Base-by-base conservation (phyloP, 2,329 filamentous ascomycete genomes). In the Fusarium buxicola region DNA sequence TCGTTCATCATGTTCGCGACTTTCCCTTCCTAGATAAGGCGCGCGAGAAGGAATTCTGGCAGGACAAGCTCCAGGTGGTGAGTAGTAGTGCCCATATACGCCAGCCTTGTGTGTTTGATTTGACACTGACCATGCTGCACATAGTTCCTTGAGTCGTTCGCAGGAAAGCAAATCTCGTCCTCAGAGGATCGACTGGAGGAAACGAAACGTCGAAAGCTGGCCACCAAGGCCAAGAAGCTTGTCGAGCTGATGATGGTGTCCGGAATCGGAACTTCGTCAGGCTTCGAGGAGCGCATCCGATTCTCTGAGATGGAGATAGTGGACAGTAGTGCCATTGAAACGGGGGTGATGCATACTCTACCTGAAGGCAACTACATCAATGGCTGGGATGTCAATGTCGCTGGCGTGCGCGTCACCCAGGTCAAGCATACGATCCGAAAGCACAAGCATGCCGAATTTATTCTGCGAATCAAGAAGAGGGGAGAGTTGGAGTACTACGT, bases 161-260 rank as follows among this genome's bases (percentile, higher is more conserved):
- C 95, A 12, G 95, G 90, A 74, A 99, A 98, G 76, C 91, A 94
- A 75, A 97, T 99, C 38, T 98, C 94, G 3, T 96, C 94, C 7
- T 97, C 94, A 6, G 95, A 98, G 78, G 95, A 99, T 75, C 88
- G 95, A 5, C 81, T 98, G 27, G 95, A 99, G 78, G 93, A 97
- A 77, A 98, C 95, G 9, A 99, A 99, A 81, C 87, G 95, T 56
- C 86, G 89, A 65, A 99, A 99, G 77, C 80, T 99, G 65, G 94
- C 95, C 4, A 83, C 89, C 69, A 99, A 99, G 84, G 92, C 92
- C 43, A 90, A 95, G 76, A 99, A 99, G 80, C 81, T 99, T 55
- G 92, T 99, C 10, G 95, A 99, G 82, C 83, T 99, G 60, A 99
- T 99, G 95, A 97, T 99, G 93, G 95, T 99, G 8, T 98, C 94